Evolutionary conservation across 306 rosid genomes (phyloP).

Genomic region (Arachis stenosperma): DNA sequence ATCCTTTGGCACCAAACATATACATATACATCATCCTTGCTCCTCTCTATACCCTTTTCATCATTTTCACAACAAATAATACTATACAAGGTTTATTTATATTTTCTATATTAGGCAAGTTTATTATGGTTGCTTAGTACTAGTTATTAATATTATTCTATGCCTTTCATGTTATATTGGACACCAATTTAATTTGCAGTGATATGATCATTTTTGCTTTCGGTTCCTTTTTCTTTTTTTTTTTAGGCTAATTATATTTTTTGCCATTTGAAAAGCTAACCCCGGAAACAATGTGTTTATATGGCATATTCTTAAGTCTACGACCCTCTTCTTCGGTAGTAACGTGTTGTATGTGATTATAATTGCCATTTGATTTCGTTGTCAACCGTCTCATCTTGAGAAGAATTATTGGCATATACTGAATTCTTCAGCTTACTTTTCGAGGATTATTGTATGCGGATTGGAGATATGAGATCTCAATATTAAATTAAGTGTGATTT

Average conservation of each 20-base stretch:
- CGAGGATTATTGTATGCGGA: too few species aligned
- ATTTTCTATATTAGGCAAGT: conserved; percentile 3
- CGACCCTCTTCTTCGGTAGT: conserved; percentile 23
- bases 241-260: neutral
- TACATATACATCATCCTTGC: conserved; percentile 30
- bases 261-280: conserved; percentile 19
- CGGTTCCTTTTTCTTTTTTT: neutral
- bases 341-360: conserved; percentile 18
- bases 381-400: neutral
- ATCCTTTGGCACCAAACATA: conserved; percentile 72
- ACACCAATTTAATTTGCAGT: conserved; percentile 25
- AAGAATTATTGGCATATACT: too few species aligned
- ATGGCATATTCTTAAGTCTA: conserved; percentile 10
- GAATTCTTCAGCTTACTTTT: too few species aligned
- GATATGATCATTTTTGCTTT: conserved; percentile 1
- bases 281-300: conserved; percentile 32
- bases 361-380: conserved; percentile 22
- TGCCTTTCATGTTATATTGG: neutral
- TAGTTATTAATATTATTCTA: conserved; percentile 1
- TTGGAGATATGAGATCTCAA: too few species aligned
- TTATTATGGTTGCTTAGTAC: conserved; percentile 21
- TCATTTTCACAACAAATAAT: conserved; percentile 19
- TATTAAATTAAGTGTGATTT: too few species aligned
- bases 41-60: conserved; percentile 11
- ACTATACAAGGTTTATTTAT: conserved; percentile 17